Evolutionary conservation across 805 yeast genomes (phyloP).

Genomic region (Saccharomycopsis capsularis): DNA sequence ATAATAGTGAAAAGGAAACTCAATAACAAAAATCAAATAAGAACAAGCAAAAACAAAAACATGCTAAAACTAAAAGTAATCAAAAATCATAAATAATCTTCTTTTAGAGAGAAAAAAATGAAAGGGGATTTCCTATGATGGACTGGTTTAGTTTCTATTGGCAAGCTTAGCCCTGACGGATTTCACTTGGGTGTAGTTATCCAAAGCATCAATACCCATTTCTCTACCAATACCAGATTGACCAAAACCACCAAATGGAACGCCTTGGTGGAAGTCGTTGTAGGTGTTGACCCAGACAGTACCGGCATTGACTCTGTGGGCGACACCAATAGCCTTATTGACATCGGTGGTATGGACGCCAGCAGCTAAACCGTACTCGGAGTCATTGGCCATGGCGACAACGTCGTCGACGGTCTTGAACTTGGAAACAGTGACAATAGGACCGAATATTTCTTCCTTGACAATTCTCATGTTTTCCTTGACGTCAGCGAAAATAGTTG

Average conservation of each 20-base stretch:
- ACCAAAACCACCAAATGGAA: constrained; percentile 92
- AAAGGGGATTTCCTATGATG: not conserved
- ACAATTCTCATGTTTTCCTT: constrained; percentile 61
- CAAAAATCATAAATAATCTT: too few relatives aligned
- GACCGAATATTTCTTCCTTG: constrained; percentile 82
- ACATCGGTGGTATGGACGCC: constrained; percentile 78
- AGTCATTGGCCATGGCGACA: constrained; percentile 67
- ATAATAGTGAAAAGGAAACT: not conserved
- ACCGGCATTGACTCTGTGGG: constrained; percentile 75
- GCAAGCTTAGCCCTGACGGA: constrained; percentile 53
- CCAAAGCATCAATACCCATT: constrained; percentile 82
- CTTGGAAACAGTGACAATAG: constrained; percentile 79
- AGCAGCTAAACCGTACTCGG: constrained; percentile 83
- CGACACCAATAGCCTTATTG: constrained; percentile 66
- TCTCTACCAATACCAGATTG: constrained; percentile 92
- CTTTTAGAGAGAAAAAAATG: too few relatives aligned
- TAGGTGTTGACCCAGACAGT: constrained; percentile 88
- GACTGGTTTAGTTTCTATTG: constrained; percentile 23
- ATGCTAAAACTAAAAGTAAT: not conserved
- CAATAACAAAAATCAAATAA: not conserved
- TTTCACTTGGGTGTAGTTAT: constrained; percentile 78
- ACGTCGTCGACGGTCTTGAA: constrained; percentile 81
- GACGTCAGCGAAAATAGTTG: constrained; percentile 71
- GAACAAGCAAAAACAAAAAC: not conserved
- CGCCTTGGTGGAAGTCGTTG: constrained; percentile 78